Conservation (phyloP, 805 yeast species). For the Wickerhamiella azymoides region DNA sequence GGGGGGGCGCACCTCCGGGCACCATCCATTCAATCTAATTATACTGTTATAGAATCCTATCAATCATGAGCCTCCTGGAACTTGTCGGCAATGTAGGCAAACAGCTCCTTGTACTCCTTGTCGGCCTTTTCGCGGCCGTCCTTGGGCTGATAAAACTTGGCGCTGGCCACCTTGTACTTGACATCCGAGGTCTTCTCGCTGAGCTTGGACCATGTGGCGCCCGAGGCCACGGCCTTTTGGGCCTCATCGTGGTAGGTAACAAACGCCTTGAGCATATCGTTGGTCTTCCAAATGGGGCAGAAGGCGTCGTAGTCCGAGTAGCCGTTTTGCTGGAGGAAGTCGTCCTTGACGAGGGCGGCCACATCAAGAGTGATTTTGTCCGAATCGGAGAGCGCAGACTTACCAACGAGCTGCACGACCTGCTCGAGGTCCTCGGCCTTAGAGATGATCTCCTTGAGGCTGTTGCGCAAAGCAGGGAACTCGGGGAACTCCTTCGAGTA, state of each 20-base stretch:
- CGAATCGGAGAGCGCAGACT: conserved; percentile 89
- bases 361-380: conserved; percentile 96
- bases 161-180: conserved; percentile 83
- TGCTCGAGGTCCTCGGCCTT: conserved; percentile 98
- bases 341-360: conserved; percentile 83
- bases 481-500: conserved; percentile 81
- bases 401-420: conserved; percentile 98
- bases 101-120: conserved; percentile 63
- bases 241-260: conserved; percentile 91
- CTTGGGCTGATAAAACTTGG: conserved; percentile 93
- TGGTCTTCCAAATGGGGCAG: conserved; percentile 99
- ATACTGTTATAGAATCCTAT: too few relatives aligned
- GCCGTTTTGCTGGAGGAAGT: conserved; percentile 98
- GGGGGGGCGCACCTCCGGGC: too few relatives aligned
- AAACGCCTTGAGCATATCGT: conserved; percentile 94
- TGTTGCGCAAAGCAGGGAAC: conserved; percentile 79
- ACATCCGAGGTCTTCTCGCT: conserved; percentile 81
- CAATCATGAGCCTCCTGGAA: conserved; percentile 93
- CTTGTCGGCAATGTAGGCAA: conserved; percentile 66
- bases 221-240: conserved; percentile 87
- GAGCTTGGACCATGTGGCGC: conserved; percentile 89
- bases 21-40: too few relatives aligned
- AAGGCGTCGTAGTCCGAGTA: conserved; percentile 95
- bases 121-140: conserved; percentile 70
- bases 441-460: conserved; percentile 84